Percentiles rank a stretch among this genome's conserved stretches.
These are phyloP conservation scores for Kodamaea ohmeri DNA, from an alignment of 1,139 yeast species.

Conservation along the genomic window DNA sequence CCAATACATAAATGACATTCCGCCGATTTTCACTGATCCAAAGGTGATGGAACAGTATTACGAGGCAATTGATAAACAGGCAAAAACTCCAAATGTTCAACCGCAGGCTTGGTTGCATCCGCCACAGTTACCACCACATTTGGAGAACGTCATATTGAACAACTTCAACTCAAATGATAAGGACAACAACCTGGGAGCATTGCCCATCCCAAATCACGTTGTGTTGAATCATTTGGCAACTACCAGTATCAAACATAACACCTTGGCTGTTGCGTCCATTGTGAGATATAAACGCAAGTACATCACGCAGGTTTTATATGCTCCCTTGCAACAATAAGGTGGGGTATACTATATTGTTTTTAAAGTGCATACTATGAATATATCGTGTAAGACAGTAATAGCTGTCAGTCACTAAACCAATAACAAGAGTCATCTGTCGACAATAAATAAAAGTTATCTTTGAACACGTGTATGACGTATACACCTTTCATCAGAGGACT, in stretches of 20 bases:
- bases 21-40: constrained; percentile 86
- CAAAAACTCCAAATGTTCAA: constrained; percentile 58
- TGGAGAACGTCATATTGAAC: constrained; percentile 47
- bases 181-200: constrained; percentile 49
- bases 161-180: constrained; percentile 46
- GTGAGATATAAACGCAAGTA: constrained; percentile 48
- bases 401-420: no score
- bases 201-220: constrained; percentile 50
- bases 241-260: constrained; percentile 47
- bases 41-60: constrained; percentile 60
- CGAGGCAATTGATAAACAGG: constrained; percentile 67
- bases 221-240: constrained; percentile 50
- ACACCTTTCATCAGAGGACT: no score
- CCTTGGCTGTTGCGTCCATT: constrained; percentile 48
- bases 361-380: not conserved
- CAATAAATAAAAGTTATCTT: no score
- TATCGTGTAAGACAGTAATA: no score
- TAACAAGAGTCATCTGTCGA: no score
- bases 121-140: constrained; percentile 52
- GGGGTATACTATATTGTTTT: constrained; percentile 1
- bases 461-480: no score
- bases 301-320: constrained; percentile 49
- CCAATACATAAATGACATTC: constrained; percentile 68
- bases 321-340: constrained; percentile 39
- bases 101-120: constrained; percentile 68